Evolutionary conservation across 2,329 filamentous ascomycete genomes (phyloP), one percentile per base, ranked within the genome.

Genomic region (Penicillium crustosum): DNA sequence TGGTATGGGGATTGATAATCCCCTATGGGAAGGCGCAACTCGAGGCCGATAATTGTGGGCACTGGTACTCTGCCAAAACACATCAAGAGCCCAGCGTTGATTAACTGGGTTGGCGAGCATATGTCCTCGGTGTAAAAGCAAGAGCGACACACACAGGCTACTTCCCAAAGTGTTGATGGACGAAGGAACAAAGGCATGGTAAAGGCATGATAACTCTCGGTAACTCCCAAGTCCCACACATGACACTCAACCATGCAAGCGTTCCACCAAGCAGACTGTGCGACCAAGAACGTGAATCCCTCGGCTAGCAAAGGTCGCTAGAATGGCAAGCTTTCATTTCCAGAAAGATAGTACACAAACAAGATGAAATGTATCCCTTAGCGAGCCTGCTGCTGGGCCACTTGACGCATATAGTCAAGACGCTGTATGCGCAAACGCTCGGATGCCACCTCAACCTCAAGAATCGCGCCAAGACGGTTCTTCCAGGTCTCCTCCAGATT

Each of bases 381-480:
- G 51, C 67, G 70, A 53, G 64, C 59, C 53, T 72, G 67, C 49
- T 74, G 69, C 61, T 73, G 72, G 25, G 74, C 73, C 47, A 69
- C 61, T 57, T 74, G 70, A 42, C 75, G 71, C 60, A 87, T 82
- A 71, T 82, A 82, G 66, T 88, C 85, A 59, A 91, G 70, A 51
- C 91, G 84, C 75, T 90, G 83, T 65, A 79, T 78, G 70, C 86
- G 82, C 67, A 97, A 68, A 49, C 81, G 82, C 76, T 96, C 90
- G 10, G 88, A 88, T 0, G 92, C 94, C 53, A 93, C 82, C 79
- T 97, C 91, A 0, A 90, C 90, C 83, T 97, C 92, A 39, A 97
- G 78, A 47, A 94, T 87, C 59, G 86, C 83, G 3, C 89, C 89
- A 1, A 97, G 85, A 25, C 90, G 90, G 49, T 80, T 83, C 75